Evolutionary conservation across 495 filamentous ascomycete species (phyloP), one percentile per base, ranked within the genome.

Genomic region (Clavariopsis aquatica): DNA sequence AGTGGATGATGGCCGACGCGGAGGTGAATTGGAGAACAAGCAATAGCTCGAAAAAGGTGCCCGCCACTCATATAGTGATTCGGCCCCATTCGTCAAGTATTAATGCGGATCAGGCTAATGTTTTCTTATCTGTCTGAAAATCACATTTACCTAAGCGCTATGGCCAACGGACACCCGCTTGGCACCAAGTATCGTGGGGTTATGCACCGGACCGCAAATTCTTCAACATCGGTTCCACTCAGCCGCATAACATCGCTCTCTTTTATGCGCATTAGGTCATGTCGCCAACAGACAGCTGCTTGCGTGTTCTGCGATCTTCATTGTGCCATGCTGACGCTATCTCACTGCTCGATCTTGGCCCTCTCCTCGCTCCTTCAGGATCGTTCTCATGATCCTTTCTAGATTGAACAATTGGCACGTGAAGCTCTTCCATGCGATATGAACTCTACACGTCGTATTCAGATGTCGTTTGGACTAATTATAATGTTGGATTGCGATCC

Each of bases 81-180:
- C 13, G 13, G 19, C 26, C 29, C 19, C 23, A 24, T 49, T 8
- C n/a, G 45, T 29, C 22, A 19, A 29, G 36, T 7, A 49, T 29
- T 10, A 49, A 41, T 17, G 41, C 24, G 27, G 15, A n/a, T 24
- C 26, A 17, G 23, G 20, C 13, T 8, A 10, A 31, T 59, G 17
- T 59, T 59, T 46, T 59, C 56, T 59, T 59, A 57, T 57, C 53
- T n/a, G n/a, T 57, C 19, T 57, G 53, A 59, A 49, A 59, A 27
- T 23, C 38, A 23, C 23, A 59, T 59, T 59, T 59, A 59, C 56
- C 38, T 59, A 59, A 59, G 41, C 56, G 56, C 56, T 59, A 22
- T 57, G 20, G 28, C 26, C 53, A 38, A 6, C 15, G 29, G 1
- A 46, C 17, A n/a, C 34, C 53, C 45, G 53, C 20, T 28, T 34